These are phyloP conservation scores for Helicocarpus griseus DNA, from an alignment of 2,329 filamentous ascomycete genomes.

Conservation along the genomic window DNA sequence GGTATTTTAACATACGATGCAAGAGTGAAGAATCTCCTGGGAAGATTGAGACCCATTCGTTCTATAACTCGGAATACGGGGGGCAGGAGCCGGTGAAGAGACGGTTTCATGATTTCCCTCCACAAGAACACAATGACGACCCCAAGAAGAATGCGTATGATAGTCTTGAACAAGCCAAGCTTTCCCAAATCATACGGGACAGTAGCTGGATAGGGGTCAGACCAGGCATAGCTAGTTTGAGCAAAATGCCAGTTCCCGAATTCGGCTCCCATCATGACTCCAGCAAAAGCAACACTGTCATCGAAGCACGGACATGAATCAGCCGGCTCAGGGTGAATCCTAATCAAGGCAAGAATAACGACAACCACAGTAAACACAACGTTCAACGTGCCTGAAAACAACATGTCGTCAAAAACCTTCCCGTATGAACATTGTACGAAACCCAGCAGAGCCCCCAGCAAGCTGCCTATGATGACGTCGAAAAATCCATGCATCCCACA, in stretches of 20 bases:
- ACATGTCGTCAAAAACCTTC: slow-evolving; percentile 56
- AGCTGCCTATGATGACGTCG: slow-evolving; percentile 73
- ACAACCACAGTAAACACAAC: slow-evolving; percentile 56
- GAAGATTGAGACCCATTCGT: slow-evolving; percentile 65
- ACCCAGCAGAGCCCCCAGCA: slow-evolving; percentile 60
- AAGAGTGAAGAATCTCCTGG: slow-evolving; percentile 81
- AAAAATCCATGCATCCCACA: slow-evolving; percentile 98
- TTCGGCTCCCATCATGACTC: slow-evolving; percentile 77
- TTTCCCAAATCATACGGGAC: slow-evolving; percentile 56
- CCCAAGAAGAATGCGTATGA: slow-evolving; percentile 63
- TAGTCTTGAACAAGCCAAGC: slow-evolving; percentile 56
- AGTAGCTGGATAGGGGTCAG: slow-evolving; percentile 46
- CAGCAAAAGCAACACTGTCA: slow-evolving; percentile 87
- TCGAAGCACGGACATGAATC: slow-evolving; percentile 97
- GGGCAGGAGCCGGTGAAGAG: slow-evolving; percentile 66
- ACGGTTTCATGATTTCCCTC: slow-evolving; percentile 82
- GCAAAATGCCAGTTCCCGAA: slow-evolving; percentile 75
- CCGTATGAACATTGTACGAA: slow-evolving; percentile 47
- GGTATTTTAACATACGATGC: slow-evolving; percentile 50
- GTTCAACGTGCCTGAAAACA: slow-evolving; percentile 56
- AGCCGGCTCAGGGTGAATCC: slow-evolving; percentile 88
- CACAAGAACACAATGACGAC: slow-evolving; percentile 79
- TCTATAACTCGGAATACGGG: slow-evolving; percentile 83
- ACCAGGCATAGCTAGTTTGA: slow-evolving; percentile 44
- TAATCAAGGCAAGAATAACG: slow-evolving; percentile 63